Percentiles rank a stretch among this genome's conserved stretches.
Evolutionary conservation across 1,284 basidiomycete genomes (phyloP).

Genomic region (Puccinia hordei): DNA sequence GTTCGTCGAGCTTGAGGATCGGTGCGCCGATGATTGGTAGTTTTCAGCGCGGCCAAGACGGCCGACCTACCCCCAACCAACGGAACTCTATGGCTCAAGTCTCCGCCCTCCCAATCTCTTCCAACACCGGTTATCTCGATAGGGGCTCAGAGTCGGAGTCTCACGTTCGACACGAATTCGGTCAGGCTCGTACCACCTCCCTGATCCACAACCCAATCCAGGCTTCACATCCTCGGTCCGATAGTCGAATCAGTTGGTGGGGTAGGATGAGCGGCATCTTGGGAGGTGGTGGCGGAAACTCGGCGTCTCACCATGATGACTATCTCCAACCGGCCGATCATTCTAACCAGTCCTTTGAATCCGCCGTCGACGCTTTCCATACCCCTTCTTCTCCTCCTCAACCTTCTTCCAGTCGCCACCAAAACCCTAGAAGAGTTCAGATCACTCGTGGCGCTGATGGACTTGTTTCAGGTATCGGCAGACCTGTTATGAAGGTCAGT

Average conservation of each 20-base stretch:
- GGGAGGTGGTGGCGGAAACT: background rate
- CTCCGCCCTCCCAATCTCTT: background rate
- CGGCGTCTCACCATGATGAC: background rate
- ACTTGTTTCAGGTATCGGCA: constrained; percentile 30
- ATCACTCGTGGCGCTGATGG: constrained; percentile 40
- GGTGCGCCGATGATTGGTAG: constrained; percentile 22
- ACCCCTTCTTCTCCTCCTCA: background rate
- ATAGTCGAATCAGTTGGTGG: constrained; percentile 18
- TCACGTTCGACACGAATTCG: constrained; percentile 25
- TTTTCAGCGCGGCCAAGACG: constrained; percentile 22
- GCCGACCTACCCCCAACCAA: background rate
- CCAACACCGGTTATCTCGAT: too few species aligned
- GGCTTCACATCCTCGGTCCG: background rate
- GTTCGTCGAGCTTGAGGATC: background rate
- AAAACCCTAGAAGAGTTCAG: constrained; percentile 2
- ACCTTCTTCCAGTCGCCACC: background rate
- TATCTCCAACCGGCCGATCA: background rate
- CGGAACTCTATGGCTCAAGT: background rate
- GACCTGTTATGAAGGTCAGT: constrained; percentile 32
- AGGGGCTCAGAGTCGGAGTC: background rate
- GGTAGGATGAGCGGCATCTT: constrained; percentile 10
- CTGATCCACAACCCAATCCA: background rate
- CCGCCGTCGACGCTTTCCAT: background rate
- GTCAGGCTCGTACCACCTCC: constrained; percentile 29
- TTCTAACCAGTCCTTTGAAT: background rate